Base-by-base conservation (phyloP, 495 filamentous ascomycete species). In the Aspergillus coremiiformis region DNA sequence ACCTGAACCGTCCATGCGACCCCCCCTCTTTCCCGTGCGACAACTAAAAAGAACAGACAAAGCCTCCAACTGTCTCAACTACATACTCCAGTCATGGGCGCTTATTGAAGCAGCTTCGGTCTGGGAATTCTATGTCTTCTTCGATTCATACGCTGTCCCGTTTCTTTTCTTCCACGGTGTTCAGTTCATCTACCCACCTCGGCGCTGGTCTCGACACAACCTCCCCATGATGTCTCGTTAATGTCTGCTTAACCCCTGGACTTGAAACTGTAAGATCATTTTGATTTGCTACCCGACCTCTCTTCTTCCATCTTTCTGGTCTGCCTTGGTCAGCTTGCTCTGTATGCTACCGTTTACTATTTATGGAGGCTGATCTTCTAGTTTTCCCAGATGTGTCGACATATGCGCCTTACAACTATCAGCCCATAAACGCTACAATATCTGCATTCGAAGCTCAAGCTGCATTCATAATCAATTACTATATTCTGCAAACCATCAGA, bases 341-440 rank as follows among this genome's bases (percentile, higher is more conserved):
- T 3, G 14, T 44, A 47, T 24, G 49, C 42, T 17, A 12, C 32
- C 51, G 14, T 30, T 39, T 21, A 7, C n/a, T 43, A 51, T 46
- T 37, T 45, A 52, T 46, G 41, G 29, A 46, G 41, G 42, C 42
- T 27, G 21, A 45, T 27, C 10, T 8, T 39, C 39, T 20, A 33
- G 22, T 49, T 50, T 15, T 37, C 43, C 49, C 52, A 47, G 49
- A 59, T 59, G 52, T 44, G 52, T 44, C 37, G 15, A 41, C 21
- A 48, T 47, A 45, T 55, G 29, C 47, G 45, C 41, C 21, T 23
- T 44, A 24, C 48, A 33, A 27, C 52, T 47, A 32, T 45, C 48
- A 42, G 39, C 49, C 32, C 48, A 59, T 45, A 32, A 53, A 30
- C 45, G 23, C 23, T 37, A 32, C 19, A 20, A 20, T 37, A 33